A percentile compares a stretch with the other conserved stretches of the same genome.
phyloP scores from a whole-genome alignment of 371 early-diverging fungal species.

The Cokeromyces recurvatus region DNA sequence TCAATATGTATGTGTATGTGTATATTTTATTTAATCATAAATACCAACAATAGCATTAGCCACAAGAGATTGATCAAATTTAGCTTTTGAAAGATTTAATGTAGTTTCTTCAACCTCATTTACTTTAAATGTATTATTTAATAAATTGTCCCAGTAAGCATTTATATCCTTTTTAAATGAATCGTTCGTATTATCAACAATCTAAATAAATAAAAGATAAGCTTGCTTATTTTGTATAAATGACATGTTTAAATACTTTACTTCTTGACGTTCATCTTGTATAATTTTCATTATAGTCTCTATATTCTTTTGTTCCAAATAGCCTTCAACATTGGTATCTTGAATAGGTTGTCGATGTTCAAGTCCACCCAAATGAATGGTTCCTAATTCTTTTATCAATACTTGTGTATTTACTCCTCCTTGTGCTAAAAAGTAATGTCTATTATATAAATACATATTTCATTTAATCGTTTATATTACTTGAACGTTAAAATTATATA shows the following conservation, averaged over 20 bases:
- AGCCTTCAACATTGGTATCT: conserved; percentile 40
- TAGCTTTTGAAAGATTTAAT: conserved; percentile 20
- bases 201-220: conserved; percentile 9
- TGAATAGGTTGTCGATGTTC: conserved; percentile 39
- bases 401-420: conserved; percentile 42
- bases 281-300: conserved; percentile 27
- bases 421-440: conserved; percentile 43
- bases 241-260: conserved; percentile 8
- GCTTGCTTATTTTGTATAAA: too few relatives aligned
- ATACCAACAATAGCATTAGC: too few relatives aligned
- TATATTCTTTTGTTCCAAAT: conserved; percentile 22
- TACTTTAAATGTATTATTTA: neutral
- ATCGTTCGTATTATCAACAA: conserved; percentile 14
- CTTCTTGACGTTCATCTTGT: conserved; percentile 32
- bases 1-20: too few relatives aligned
- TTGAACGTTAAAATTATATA: neutral
- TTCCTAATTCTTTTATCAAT: conserved; percentile 36
- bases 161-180: conserved; percentile 19
- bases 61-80: conserved; percentile 18
- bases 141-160: conserved; percentile 5
- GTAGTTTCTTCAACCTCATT: neutral
- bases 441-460: conserved; percentile 1
- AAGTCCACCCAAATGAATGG: conserved; percentile 35
- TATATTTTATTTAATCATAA: too few relatives aligned
- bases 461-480: neutral